Percentiles rank a stretch among this genome's conserved stretches.
Evolutionary conservation across 1,284 basidiomycete genomes (phyloP).

Genomic region (Melampsora americana): DNA sequence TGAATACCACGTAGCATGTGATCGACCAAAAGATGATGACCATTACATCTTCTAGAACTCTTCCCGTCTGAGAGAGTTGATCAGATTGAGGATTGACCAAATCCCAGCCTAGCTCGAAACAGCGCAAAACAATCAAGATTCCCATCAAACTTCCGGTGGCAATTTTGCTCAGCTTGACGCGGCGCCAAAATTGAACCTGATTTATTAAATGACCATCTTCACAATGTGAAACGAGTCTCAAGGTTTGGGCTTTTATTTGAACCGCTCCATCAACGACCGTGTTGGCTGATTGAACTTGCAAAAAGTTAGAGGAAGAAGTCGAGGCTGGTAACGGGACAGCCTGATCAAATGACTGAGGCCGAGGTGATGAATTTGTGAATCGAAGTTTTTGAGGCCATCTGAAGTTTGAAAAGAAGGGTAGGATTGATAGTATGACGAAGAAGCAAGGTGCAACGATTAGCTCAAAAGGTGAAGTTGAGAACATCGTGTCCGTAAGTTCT

Average conservation of each 20-base stretch:
- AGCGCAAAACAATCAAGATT: neutral
- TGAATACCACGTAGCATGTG: neutral
- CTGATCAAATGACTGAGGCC: neutral
- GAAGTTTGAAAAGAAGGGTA: neutral
- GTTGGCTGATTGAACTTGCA: neutral
- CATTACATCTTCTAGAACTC: neutral
- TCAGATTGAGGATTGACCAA: constrained; percentile 1
- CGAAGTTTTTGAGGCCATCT: neutral
- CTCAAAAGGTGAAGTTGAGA: constrained; percentile 10
- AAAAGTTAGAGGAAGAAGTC: neutral
- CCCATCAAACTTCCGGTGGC: neutral
- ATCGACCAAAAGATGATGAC: constrained; percentile 12
- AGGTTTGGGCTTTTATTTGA: neutral
- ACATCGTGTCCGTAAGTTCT: neutral
- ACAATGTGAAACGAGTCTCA: neutral
- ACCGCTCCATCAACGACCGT: neutral
- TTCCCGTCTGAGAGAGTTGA: neutral
- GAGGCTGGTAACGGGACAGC: neutral
- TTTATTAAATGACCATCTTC: constrained; percentile 7
- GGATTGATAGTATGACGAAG: neutral
- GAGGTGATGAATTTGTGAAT: neutral
- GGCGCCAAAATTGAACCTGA: neutral
- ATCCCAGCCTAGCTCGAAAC: constrained; percentile 11
- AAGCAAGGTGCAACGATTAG: neutral
- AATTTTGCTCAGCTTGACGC: constrained; percentile 8